These are phyloP conservation scores for Amanita pseudoporphyria DNA, from an alignment of 768 basidiomycete species.

Conservation along the genomic window DNA sequence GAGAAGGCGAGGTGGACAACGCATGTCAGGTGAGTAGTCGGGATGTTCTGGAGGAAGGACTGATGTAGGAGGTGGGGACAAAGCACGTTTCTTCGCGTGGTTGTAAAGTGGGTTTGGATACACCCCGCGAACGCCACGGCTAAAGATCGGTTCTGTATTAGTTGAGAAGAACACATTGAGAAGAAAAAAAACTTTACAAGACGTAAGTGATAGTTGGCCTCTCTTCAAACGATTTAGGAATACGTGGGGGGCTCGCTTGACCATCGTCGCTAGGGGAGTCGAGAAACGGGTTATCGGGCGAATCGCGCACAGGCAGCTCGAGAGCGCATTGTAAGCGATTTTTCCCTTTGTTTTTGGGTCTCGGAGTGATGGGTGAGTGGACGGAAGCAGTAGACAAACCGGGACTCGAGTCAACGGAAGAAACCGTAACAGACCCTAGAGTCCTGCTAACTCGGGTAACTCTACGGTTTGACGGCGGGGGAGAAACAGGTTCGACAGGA, in stretches of 20 bases:
- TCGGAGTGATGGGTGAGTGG: slow-evolving; percentile 33
- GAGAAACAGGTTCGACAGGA: slow-evolving; percentile 43
- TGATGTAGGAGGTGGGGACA: slow-evolving; percentile 36
- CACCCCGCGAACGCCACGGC: slow-evolving; percentile 56
- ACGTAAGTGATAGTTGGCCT: slow-evolving; percentile 61
- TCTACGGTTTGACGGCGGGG: slow-evolving; percentile 52
- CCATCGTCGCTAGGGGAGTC: slow-evolving; percentile 27
- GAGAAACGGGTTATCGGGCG: slow-evolving; percentile 68
- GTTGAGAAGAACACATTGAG: neutral
- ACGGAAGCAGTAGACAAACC: neutral
- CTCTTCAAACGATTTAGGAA: slow-evolving; percentile 37
- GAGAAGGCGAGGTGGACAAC: slow-evolving; percentile 47
- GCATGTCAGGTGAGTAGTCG: slow-evolving; percentile 49
- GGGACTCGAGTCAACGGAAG: slow-evolving; percentile 1
- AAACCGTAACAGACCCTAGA: neutral
- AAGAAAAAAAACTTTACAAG: slow-evolving; percentile 41
- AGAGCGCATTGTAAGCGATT: slow-evolving; percentile 16
- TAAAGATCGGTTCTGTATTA: slow-evolving; percentile 13
- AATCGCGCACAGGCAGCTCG: slow-evolving; percentile 38
- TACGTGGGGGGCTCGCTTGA: slow-evolving; percentile 23
- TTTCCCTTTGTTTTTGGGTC: slow-evolving; percentile 13
- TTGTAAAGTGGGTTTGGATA: slow-evolving; percentile 60
- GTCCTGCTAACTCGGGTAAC: neutral
- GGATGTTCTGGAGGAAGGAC: slow-evolving; percentile 52
- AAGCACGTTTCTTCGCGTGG: slow-evolving; percentile 28